Evolutionary conservation across 805 yeast genomes (phyloP), one percentile per base, ranked within the genome.

Genomic region (Komagataella phaffii): DNA sequence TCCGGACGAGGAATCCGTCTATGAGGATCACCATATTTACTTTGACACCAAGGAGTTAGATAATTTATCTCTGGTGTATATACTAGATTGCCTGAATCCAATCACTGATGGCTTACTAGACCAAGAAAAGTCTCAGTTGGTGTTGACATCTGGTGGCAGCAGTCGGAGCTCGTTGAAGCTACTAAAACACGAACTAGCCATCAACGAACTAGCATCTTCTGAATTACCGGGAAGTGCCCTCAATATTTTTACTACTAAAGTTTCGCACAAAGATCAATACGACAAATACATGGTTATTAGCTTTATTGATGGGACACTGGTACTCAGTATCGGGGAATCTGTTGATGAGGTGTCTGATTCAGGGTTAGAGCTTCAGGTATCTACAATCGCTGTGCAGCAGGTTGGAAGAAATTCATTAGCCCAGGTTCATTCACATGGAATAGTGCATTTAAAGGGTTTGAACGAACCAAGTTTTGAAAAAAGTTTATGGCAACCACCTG

Each of bases 401-500:
- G 71, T 90, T 53, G 95, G 95, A 0, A 53, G 55, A 2, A 58
- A 64, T 3, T 77, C 91, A 0, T 62, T 89, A 0, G 76, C 84
- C 5, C 99, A 91, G 62, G 73, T 91, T 1, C 85, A 86, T 61
- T 56, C 79, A 0, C 73, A 77, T 54, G 96, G 93, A 3, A 68
- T 91, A 19, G 71, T 83, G 14, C 88, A 85, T 57, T 68, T 84
- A 3, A 59, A 63, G 44, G 56, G 62, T 52, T 58, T 58, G 24
- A 56, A 60, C n/a, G 63, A 69, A n/a, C 59, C 3, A 58, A 57
- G 2, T 57, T 57, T 21, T 56, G 65, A 17, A 62, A 66, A 46
- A 61, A 66, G n/a, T 65, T 73, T 12, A 55, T 93, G 98, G 98
- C 69, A 65, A 24, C 88, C 96, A 1, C 95, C 96, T 0, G 80